Percentiles rank a stretch among this genome's conserved stretches.
Conservation (phyloP, 2,329 filamentous ascomycete genomes). For the Berkeleyomyces basicola region DNA sequence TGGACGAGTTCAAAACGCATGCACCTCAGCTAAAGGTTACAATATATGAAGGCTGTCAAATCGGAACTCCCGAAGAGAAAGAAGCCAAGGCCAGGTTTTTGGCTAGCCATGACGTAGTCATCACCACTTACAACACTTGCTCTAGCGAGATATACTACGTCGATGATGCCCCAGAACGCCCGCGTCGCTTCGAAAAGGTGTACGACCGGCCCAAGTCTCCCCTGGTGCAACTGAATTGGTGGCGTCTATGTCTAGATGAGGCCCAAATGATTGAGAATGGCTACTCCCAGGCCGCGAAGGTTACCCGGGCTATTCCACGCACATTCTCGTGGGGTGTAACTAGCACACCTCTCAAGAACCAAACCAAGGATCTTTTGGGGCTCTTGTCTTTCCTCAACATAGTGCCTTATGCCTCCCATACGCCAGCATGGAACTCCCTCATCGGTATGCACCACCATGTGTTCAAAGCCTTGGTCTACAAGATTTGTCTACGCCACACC, state of each 20-base stretch:
- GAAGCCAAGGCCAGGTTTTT: constrained; percentile 28
- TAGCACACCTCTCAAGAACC: constrained; percentile 73
- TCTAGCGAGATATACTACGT: constrained; percentile 67
- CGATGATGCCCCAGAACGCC: constrained; percentile 49
- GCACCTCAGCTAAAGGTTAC: constrained; percentile 40
- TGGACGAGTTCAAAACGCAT: constrained; percentile 40
- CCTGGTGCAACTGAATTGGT: constrained; percentile 69
- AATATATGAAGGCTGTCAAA: constrained; percentile 36
- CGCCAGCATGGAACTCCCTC: constrained; percentile 44
- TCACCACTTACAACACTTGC: constrained; percentile 55
- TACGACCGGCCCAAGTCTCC: constrained; percentile 56
- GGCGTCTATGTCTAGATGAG: constrained; percentile 63
- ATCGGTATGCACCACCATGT: constrained; percentile 41
- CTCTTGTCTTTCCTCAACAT: constrained; percentile 51
- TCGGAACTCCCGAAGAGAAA: constrained; percentile 18
- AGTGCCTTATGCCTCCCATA: background rate
- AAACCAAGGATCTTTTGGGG: constrained; percentile 61
- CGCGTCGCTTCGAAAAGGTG: constrained; percentile 46
- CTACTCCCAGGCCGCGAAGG: constrained; percentile 63
- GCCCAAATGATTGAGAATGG: constrained; percentile 90
- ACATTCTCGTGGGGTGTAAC: constrained; percentile 84
- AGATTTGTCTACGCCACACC: constrained; percentile 66
- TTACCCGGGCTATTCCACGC: constrained; percentile 66
- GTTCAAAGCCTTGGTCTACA: constrained; percentile 53
- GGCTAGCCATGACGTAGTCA: constrained; percentile 37